Base-by-base conservation (phyloP, 2,329 filamentous ascomycete genomes). In the Neofusicoccum sp. region DNA sequence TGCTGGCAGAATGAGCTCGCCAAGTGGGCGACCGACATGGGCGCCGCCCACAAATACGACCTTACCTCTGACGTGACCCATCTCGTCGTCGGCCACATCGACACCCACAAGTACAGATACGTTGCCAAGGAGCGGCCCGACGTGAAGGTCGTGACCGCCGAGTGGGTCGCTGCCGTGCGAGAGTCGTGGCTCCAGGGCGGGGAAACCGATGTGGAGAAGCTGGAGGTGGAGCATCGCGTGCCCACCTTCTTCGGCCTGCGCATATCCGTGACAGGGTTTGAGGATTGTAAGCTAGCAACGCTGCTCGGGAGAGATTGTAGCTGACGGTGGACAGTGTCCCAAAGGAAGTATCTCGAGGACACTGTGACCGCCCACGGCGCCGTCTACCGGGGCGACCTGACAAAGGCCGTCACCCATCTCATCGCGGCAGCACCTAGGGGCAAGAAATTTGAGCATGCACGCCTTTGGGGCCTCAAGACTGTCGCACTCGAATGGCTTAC, bases 41-140 rank as follows among this genome's bases (percentile, higher is more conserved):
- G 95, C 65, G 95, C 93, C 54, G 76, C 84, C 63, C 90, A 96
- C 81, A 92, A 90, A 69, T 89, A 92, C 74, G 93, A 99, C 74
- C 85, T 99, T 45, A 98, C 93, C n/a, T 90, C 90, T 61, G 91
- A 97, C 73, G 91, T 96, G 49, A 98, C 95, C 4, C 95, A 99
- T 78, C 86, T 99, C 48, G 84, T 99, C 64, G 91, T 96, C 63
- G 95, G 93, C 73, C 88, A 90, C 69, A 89, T 91, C 69, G 86
- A 93, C 72, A 98, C 93, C 0, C 86, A 89, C 53, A 99, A 99
- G 75, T 99, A 99, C 77, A 89, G 88, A 74, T 96, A 96, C 80
- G 93, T 98, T 69, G 95, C 93, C 58, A 90, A 88, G 71, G 89
- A 93, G 73, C 85, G 95, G 57, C 86, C 89, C 49, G 95, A 99